Evolutionary conservation across 1,284 basidiomycete genomes (phyloP).

Genomic region (Leccinum laetum): DNA sequence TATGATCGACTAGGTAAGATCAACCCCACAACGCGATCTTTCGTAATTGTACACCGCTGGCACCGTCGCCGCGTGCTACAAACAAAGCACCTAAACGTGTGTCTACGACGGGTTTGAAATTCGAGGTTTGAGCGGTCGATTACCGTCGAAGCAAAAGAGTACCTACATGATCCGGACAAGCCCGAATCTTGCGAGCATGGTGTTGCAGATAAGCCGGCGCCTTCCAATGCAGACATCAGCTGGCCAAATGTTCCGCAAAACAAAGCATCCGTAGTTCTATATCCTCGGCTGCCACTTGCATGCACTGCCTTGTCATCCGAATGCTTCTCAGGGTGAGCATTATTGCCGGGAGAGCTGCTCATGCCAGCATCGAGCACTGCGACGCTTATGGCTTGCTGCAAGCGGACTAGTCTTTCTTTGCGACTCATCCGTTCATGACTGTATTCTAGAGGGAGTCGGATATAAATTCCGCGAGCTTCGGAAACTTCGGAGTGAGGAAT

Average conservation of each 20-base stretch:
- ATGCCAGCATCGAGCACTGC: constrained; percentile 51
- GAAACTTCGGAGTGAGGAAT: constrained; percentile 3
- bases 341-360: constrained; percentile 35
- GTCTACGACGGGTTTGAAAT: constrained; percentile 27
- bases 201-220: constrained; percentile 41
- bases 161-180: constrained; percentile 37
- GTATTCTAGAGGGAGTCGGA: constrained; percentile 33
- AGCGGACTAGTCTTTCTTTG: constrained; percentile 33
- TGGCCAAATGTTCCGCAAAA: constrained; percentile 53
- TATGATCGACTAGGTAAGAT: constrained; percentile 8
- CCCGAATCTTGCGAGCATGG: constrained; percentile 36
- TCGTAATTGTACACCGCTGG: constrained; percentile 38
- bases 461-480: constrained; percentile 36
- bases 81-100: constrained; percentile 48
- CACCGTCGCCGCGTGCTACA: constrained; percentile 36
- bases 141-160: background rate
- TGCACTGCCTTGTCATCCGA: constrained; percentile 4
- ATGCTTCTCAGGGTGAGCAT: constrained; percentile 16
- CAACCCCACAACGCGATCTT: constrained; percentile 50
- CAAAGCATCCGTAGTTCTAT: constrained; percentile 31
- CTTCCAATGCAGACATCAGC: constrained; percentile 42
- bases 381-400: constrained; percentile 42
- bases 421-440: constrained; percentile 20
- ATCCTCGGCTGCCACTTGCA: constrained; percentile 16
- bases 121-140: background rate